Evolutionary conservation across 345 rosid species (phyloP), one percentile per base, ranked within the genome.

Genomic region (Turnera subulata): DNA sequence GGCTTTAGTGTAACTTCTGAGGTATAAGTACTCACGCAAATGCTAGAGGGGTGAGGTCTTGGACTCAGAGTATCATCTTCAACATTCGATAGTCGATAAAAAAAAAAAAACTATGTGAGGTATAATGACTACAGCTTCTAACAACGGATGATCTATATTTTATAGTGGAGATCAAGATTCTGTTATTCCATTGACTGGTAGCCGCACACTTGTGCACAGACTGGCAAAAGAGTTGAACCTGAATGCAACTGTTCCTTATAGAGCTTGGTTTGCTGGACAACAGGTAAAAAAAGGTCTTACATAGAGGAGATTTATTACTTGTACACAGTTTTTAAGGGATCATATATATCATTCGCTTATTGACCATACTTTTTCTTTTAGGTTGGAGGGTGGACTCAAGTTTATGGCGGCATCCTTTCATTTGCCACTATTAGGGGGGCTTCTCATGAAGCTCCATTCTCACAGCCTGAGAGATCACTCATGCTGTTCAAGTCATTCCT

Each of bases 361-460:
- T 57, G 11, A 58, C 39, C 58, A 10, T 13, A 6, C 21, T 9
- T 0, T 53, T 17, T 10, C 4, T 23, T 61, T 16, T 23, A 67
- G 72, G 72, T 67, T 61, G 72, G 72, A 29, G 72, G 98, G 38
- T 92, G 98, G 98, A 92, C 96, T 70, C 96, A 92, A 69, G 98
- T 84, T 63, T 84, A 88, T 46, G 42, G 64, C 16, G 21, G 24
- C 49, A 51, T 66, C 39, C 54, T 66, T 13, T 58, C 70, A 11
- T 91, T 85, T 78, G 96, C 98, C n/a, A 91, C 98, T 16, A 86
- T 88, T 33, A 74, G 98, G 81, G 98, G 98, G 64, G 96, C 96
- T 38, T 75, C 98, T 4, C 98, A 91, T 46, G 96, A 92, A 75
- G 98, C 89, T 25, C 98, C 98, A 17, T 89, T 86, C 64, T 88